Base-by-base conservation (phyloP, 1,284 basidiomycete species). In the Trichosporon faecale region DNA sequence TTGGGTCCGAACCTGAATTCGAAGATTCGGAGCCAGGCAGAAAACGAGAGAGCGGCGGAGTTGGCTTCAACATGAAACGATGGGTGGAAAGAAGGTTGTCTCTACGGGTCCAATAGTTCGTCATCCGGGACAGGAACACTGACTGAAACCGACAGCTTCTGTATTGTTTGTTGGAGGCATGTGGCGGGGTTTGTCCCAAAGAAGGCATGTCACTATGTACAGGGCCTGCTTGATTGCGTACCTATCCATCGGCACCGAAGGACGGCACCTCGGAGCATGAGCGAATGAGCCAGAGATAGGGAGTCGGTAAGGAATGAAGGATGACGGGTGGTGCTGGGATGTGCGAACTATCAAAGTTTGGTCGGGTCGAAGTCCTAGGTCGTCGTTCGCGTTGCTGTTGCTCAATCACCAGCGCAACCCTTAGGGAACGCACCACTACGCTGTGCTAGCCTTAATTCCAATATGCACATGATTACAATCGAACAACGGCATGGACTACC, bases 391-490 rank as follows among this genome's bases (percentile, higher is more conserved):
- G 27, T n/a, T 16, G 57, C 57, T 2, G 27, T 31, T 31, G 57
- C 57, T 33, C 29, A 33, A n/a, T 61, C 57, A 61, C 57, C 31
- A 33, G 16, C 29, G 31, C 29, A 18, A 61, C 29, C 57, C 31
- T 61, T 29, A 52, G 49, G 57, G 18, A 31, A n/a, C n/a, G n/a
- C 29, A 31, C 55, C 55, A 61, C 57, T 61, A n/a, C 57, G 27
- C 16, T n/a, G 27, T 61, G 57, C 57, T 61, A 61, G 57, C 57
- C 57, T 61, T 61, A 61, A 61, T 61, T 31, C 57, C 57, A 33
- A 61, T 61, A 33, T 61, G 29, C 57, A 61, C 57, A 61, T 21
- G 29, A 31, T 61, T 33, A 31, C 57, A 61, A 61, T 61, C 57
- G 57, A 61, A 16, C 57, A 61, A 61, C 57, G 57, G 57, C 57